Conservation (phyloP, 2,329 filamentous ascomycete genomes). For the Neofusicoccum kwambonambiense region DNA sequence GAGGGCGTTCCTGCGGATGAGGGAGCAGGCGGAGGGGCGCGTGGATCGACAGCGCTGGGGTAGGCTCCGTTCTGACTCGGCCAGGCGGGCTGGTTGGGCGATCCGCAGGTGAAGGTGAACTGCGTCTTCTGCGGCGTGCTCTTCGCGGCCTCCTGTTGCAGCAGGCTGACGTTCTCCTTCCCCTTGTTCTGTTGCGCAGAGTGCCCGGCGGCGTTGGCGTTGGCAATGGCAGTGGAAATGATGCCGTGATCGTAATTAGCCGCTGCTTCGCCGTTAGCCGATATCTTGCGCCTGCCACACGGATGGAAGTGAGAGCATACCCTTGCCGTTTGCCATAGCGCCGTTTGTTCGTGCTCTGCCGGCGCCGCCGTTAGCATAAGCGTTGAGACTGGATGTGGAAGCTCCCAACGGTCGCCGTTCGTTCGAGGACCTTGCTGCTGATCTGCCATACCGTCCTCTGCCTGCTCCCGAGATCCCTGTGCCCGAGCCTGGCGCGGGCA, state of each 20-base stretch:
- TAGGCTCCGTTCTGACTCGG: slow-evolving; percentile 56
- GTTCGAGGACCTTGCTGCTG: slow-evolving; percentile 39
- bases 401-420: slow-evolving; percentile 45
- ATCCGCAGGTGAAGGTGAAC: slow-evolving; percentile 96
- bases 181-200: slow-evolving; percentile 53
- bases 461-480: slow-evolving; percentile 82
- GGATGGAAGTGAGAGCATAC: slow-evolving; percentile 17
- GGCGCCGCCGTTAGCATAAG: slow-evolving; percentile 42
- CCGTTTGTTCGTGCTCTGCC: slow-evolving; percentile 24
- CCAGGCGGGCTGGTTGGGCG: slow-evolving; percentile 75
- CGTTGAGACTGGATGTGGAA: slow-evolving; percentile 44
- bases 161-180: slow-evolving; percentile 75
- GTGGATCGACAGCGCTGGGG: slow-evolving; percentile 35
- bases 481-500: slow-evolving; percentile 48
- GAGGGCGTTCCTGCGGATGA: slow-evolving; percentile 23
- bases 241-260: slow-evolving; percentile 62
- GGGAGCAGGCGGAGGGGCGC: slow-evolving; percentile 17
- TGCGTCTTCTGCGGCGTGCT: slow-evolving; percentile 74
- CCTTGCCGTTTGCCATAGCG: slow-evolving; percentile 21
- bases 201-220: slow-evolving; percentile 63
- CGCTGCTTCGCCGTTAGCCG: slow-evolving; percentile 37
- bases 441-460: slow-evolving; percentile 76
- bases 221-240: slow-evolving; percentile 89
- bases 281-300: slow-evolving; percentile 29
- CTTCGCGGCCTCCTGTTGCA: slow-evolving; percentile 66